These are phyloP conservation scores for Sclerotiophoma versabilis DNA, from an alignment of 2,329 filamentous ascomycete genomes.

Conservation along the genomic window DNA sequence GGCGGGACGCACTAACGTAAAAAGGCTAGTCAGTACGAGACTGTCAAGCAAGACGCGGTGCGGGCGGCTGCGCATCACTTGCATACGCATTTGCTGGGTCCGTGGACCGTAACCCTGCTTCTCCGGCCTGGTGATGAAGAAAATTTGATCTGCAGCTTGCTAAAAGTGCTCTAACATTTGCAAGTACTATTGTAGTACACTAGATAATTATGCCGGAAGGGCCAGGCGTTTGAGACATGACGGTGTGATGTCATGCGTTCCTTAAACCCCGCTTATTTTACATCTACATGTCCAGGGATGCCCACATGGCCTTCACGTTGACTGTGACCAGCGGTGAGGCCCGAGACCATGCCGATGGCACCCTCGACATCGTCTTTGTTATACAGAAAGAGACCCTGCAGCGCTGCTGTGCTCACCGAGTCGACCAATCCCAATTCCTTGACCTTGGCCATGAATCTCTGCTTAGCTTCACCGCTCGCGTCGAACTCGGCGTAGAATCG, in stretches of 20 bases:
- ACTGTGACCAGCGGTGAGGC: conserved; percentile 53
- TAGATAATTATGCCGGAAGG: conserved; percentile 1
- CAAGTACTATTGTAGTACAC: conserved; percentile 18
- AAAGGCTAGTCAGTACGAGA: conserved; percentile 13
- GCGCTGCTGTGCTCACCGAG: conserved; percentile 81
- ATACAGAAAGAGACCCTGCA: conserved; percentile 93
- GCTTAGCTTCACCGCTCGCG: conserved; percentile 64
- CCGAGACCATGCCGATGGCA: conserved; percentile 80
- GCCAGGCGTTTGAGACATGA: not conserved
- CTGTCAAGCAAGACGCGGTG: conserved; percentile 14
- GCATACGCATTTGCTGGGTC: conserved; percentile 13
- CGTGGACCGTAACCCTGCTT: conserved; percentile 1
- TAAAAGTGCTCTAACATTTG: conserved; percentile 6
- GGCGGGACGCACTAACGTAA: not conserved
- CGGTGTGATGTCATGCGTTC: conserved; percentile 19
- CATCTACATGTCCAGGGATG: conserved; percentile 41
- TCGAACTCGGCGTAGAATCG: conserved; percentile 92
- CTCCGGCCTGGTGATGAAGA: conserved; percentile 9
- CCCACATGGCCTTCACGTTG: conserved; percentile 38
- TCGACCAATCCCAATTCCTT: conserved; percentile 74
- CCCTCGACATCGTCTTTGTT: conserved; percentile 92
- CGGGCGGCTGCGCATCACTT: conserved; percentile 24
- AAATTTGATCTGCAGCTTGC: conserved; percentile 6
- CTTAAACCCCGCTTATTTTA: conserved; percentile 24
- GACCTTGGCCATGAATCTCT: conserved; percentile 74